Evolutionary conservation across 2,329 filamentous ascomycete genomes (phyloP), one percentile per base, ranked within the genome.

Genomic region (Stenocarpella maydis): DNA sequence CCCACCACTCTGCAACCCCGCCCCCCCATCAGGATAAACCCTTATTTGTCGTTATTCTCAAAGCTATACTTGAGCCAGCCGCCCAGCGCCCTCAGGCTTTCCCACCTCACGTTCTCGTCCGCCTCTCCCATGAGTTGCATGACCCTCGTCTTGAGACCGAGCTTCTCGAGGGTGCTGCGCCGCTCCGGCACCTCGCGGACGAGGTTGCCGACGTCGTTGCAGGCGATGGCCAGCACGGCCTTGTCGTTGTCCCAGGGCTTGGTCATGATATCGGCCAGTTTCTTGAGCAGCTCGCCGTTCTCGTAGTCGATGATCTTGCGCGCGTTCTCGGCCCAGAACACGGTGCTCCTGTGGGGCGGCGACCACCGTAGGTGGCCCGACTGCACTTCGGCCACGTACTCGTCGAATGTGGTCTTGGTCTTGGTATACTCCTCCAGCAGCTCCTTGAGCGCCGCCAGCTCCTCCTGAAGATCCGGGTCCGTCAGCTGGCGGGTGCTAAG

Each of bases 71-170:
- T 88, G 76, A 90, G 79, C 87, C 87, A 90, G 21, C 86, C 86
- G 24, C 87, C 87, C 49, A 98, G 89, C 19, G 95, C 94, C 76
- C 92, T 89, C 82, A 98, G 82, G 80, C 93, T 96, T 84, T 98
- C 95, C 94, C 94, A 98, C 77, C 95, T 87, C 55, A 98, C 93
- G 70, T 89, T 91, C 83, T 97, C 94, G 76, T 97, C 94, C 69
- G 90, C 86, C 77, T 97, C 93, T 76, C 89, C 90, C 95, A 98
- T 98, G 76, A 98, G 85, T 82, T 94, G 92, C 94, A 98, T 97
- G 71, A 97, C 91, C 74, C 93, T 87, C 21, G 88, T 88, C 87
- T 98, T 98, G 72, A 98, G 81, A 0, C 94, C 94, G 52, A 94
- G 80, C 82, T 91, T 94, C 83, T 98, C 95, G 74, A 97, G 85